phyloP scores from a whole-genome alignment of 148 eudicot genomes.

The Cornus florida region DNA sequence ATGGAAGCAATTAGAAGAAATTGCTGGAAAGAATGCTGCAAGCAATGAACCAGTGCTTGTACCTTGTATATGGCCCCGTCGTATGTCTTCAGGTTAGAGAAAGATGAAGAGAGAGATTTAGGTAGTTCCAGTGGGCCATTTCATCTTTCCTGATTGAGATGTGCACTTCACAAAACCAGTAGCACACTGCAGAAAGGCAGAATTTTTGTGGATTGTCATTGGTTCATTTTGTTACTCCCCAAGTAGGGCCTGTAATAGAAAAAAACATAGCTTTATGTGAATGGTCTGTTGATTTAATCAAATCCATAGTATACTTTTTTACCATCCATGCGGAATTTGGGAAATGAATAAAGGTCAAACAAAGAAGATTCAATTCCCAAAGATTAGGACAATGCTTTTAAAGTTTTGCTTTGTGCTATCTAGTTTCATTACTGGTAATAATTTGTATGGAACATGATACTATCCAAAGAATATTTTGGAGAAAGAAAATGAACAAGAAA shows the following conservation, averaged over 20 bases:
- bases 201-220: not conserved
- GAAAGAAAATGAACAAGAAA: too few species aligned
- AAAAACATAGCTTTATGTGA: not conserved
- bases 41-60: slow-evolving; percentile 41
- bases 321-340: not conserved
- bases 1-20: slow-evolving; percentile 68
- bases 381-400: not conserved
- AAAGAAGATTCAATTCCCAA: not conserved
- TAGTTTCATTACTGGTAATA: not conserved
- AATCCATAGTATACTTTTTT: not conserved
- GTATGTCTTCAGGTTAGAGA: not conserved
- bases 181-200: not conserved
- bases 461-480: too few species aligned
- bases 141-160: not conserved
- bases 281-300: not conserved
- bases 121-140: slow-evolving; percentile 1
- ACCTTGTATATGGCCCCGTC: not conserved
- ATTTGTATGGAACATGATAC: not conserved
- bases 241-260: not conserved
- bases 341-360: not conserved
- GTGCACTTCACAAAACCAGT: not conserved
- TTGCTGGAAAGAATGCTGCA: slow-evolving; percentile 46
- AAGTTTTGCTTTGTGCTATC: not conserved
- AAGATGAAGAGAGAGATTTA: not conserved
- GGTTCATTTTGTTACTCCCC: slow-evolving; percentile 5